Percentiles rank a stretch among this genome's conserved stretches.
Conservation (phyloP, 768 basidiomycete species). For the Kwoniella dejecticola region DNA sequence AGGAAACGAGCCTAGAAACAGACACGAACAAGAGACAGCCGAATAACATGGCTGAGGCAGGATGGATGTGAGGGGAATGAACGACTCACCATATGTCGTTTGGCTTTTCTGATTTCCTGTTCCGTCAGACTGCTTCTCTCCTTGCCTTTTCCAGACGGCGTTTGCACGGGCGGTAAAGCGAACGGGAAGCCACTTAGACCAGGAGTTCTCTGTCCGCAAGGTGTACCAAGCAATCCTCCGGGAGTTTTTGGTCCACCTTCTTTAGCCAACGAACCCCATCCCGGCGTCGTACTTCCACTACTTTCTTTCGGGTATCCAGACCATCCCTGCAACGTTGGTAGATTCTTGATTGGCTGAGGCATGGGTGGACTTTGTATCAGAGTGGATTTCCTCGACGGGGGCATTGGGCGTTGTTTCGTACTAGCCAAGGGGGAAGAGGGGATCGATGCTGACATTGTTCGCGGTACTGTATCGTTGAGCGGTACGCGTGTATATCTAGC, state of each 20-base stretch:
- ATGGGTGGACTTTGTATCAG: conserved; percentile 51
- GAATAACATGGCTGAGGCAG: too few relatives aligned
- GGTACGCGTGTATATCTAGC: conserved; percentile 6
- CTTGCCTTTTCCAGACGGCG: conserved; percentile 21
- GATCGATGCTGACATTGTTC: neutral
- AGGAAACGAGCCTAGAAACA: too few relatives aligned
- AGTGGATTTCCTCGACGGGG: conserved; percentile 39
- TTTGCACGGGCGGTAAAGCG: conserved; percentile 12
- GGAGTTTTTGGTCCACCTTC: conserved; percentile 35
- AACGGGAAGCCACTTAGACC: conserved; percentile 42
- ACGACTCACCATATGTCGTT: conserved; percentile 51
- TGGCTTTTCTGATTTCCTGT: conserved; percentile 48
- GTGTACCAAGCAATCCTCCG: conserved; percentile 17
- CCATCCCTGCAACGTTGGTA: conserved; percentile 50
- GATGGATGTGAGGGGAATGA: conserved; percentile 7
- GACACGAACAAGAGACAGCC: too few relatives aligned
- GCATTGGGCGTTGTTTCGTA: conserved; percentile 36
- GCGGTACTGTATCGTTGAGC: conserved; percentile 19
- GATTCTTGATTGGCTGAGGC: conserved; percentile 54
- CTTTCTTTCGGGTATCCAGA: conserved; percentile 27
- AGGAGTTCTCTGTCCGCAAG: conserved; percentile 33
- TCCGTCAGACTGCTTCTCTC: conserved; percentile 28
- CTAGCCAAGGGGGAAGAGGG: conserved; percentile 20
- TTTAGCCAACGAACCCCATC: conserved; percentile 37
- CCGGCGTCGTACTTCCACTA: conserved; percentile 31